Conservation (phyloP, 75 land plant genomes). For the Cunninghamia lanceolata region DNA sequence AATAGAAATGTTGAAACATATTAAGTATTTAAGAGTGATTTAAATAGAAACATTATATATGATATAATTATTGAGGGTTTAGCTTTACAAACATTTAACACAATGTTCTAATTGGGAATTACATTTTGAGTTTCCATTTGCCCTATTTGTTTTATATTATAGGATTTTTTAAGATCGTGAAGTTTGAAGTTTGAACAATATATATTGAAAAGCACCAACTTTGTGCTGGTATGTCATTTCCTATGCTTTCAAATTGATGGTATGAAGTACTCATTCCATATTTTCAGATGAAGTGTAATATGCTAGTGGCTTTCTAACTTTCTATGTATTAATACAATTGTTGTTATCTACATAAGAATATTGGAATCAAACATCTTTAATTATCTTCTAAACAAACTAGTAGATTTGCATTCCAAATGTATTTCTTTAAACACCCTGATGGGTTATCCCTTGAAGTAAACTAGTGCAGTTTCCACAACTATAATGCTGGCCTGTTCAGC, state of each 20-base stretch:
- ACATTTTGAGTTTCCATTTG: neutral
- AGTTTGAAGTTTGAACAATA: neutral
- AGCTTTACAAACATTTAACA: neutral
- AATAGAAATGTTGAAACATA: neutral
- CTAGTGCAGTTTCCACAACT: neutral
- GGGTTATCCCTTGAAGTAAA: neutral
- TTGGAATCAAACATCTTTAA: neutral
- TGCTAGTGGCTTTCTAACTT: neutral
- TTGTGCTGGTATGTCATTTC: neutral
- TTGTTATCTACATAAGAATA: neutral
- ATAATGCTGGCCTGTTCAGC: neutral
- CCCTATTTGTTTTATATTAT: neutral
- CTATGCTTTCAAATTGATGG: neutral
- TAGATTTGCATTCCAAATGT: neutral
- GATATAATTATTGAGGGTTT: neutral
- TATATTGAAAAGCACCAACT: neutral
- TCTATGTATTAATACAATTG: neutral
- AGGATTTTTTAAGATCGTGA: neutral
- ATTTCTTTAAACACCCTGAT: neutral
- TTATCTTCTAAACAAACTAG: neutral
- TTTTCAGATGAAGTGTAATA: neutral
- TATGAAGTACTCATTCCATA: neutral
- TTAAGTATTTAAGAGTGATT: neutral
- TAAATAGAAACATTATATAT: neutral
- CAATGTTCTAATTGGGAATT: neutral